phyloP scores from a whole-genome alignment of 768 basidiomycete species.

The Mycena chlorophos region DNA sequence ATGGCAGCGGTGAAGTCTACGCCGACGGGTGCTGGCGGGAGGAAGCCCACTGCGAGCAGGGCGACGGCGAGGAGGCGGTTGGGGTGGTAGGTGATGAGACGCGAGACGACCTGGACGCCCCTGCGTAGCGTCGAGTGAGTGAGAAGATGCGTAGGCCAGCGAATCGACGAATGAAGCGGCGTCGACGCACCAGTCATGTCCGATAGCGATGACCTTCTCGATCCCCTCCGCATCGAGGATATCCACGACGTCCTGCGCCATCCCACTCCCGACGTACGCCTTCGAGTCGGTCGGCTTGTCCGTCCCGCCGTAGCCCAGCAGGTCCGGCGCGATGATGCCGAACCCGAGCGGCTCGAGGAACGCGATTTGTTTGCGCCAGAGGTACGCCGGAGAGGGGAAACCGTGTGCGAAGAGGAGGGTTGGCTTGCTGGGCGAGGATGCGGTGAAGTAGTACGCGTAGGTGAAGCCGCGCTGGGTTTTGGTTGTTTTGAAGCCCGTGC shows the following conservation, averaged over 20 bases:
- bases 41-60: conserved; percentile 39
- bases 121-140: conserved; percentile 32
- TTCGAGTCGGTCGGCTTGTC: conserved; percentile 41
- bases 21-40: conserved; percentile 22
- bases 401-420: conserved; percentile 47
- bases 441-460: conserved; percentile 38
- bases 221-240: conserved; percentile 40
- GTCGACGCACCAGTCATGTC: conserved; percentile 37
- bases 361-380: conserved; percentile 41
- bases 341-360: conserved; percentile 41
- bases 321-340: conserved; percentile 49
- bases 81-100: conserved; percentile 38
- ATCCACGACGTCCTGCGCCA: conserved; percentile 42
- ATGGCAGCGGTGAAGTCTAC: conserved; percentile 7
- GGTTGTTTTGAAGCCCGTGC: conserved; percentile 29
- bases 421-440: conserved; percentile 29
- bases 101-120: conserved; percentile 36
- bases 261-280: conserved; percentile 34
- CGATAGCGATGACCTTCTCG: conserved; percentile 38
- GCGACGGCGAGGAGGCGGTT: conserved; percentile 42
- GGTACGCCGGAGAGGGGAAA: conserved; percentile 41
- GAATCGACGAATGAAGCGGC: too few relatives aligned
- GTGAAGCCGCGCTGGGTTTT: conserved; percentile 33
- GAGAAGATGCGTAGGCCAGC: background rate
- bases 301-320: conserved; percentile 56